Evolutionary conservation across 192 early-diverging fungal genomes (phyloP).

Genomic region (Chytriomyces confervae): DNA sequence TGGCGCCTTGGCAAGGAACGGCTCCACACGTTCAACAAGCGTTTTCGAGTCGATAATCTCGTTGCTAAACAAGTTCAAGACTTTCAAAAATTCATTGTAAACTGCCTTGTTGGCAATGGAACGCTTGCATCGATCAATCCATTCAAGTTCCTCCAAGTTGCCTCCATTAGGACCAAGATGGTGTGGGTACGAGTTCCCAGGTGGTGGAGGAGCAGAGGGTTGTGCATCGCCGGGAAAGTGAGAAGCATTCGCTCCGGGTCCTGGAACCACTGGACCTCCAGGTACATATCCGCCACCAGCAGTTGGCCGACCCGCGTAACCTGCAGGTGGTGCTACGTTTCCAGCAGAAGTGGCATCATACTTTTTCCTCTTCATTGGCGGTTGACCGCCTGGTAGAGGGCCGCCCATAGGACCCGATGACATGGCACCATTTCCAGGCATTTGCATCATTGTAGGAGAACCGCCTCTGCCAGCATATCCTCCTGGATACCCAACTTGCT

Average conservation of each 20-base stretch:
- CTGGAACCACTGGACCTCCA: slow-evolving; percentile 12
- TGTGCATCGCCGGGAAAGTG: slow-evolving; percentile 21
- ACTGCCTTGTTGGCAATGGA: slow-evolving; percentile 84
- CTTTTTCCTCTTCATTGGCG: slow-evolving; percentile 44
- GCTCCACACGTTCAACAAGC: slow-evolving; percentile 83
- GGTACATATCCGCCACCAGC: slow-evolving; percentile 25
- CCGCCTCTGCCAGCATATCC: neutral
- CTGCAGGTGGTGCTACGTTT: neutral
- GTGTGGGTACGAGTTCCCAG: neutral
- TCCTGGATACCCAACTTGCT: neutral
- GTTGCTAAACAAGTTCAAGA: slow-evolving; percentile 92
- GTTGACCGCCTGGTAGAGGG: neutral
- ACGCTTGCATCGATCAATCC: slow-evolving; percentile 91
- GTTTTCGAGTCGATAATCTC: slow-evolving; percentile 86
- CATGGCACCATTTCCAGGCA: too few relatives aligned
- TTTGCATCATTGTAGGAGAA: neutral
- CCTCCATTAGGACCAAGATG: slow-evolving; percentile 18
- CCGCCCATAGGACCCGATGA: too few relatives aligned
- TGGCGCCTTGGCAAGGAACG: slow-evolving; percentile 80
- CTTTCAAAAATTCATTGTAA: slow-evolving; percentile 96
- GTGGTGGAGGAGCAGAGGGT: neutral
- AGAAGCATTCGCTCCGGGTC: neutral
- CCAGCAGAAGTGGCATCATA: slow-evolving; percentile 14
- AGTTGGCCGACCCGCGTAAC: too few relatives aligned
- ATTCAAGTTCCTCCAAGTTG: slow-evolving; percentile 81